Evolutionary conservation across 306 rosid genomes (phyloP), one percentile per base, ranked within the genome.

Genomic region (Herpetospermum pedunculosum): DNA sequence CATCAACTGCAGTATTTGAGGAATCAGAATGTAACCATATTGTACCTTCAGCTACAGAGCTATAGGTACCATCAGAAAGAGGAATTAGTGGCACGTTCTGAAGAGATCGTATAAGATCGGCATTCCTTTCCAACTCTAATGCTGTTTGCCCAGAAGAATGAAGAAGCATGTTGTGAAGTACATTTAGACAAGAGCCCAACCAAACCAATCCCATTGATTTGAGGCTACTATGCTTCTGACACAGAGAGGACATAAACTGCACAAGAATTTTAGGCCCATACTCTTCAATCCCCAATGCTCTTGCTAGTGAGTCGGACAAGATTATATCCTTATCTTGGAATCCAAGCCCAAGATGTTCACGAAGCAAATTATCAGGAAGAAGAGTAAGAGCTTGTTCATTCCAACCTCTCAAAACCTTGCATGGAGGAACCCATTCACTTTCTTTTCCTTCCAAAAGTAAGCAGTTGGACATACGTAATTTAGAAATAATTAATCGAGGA

Each of bases 381-480:
- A 93, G 79, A 73, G 47, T 64, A 32, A 77, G 81, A 80, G 88
- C 88, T 78, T 86, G 87, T 59, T 89, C 93, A 74, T 84, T 89
- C 98, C 97, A 93, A 78, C 97, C 96, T 81, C 96, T 85, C 58
- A 93, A 75, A 76, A 89, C 87, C 87, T 86, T 91, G 88, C 92
- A 93, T 12, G 98, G 98, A 79, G 89, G 92, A 76, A 76, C 84
- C 97, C 97, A 93, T 80, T 77, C 87, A 80, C 77, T 70, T 37
- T 76, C 77, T 67, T 78, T 81, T 52, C 94, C 88, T 74, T 93
- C 98, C 80, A 85, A 80, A 81, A 93, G 89, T 80, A 93, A 81
- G 83, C 97, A 90, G 79, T 89, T 89, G 47, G 90, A 80, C 80
- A 79, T 80, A 15, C 97, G 92, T 72, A 93, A 76, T 52, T 86